Conservation (phyloP, 2,329 filamentous ascomycete species). For the Cytospora mali region DNA sequence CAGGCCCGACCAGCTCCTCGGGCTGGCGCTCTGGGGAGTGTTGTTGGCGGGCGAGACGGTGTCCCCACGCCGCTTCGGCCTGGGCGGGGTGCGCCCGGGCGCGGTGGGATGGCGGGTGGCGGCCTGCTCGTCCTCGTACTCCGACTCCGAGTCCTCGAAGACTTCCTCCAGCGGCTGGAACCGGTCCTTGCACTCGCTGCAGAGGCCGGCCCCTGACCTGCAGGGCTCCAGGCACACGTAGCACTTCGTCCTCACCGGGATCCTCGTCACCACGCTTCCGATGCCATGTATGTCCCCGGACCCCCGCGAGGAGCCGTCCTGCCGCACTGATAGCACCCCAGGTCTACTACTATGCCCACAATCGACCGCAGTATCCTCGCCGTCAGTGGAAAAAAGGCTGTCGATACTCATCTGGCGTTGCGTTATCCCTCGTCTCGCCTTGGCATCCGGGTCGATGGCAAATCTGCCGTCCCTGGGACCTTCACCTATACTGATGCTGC, state of each 20-base stretch:
- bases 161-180: conserved; percentile 4
- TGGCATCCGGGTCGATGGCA: not conserved
- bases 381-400: not conserved
- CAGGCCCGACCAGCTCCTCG: conserved; percentile 7
- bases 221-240: conserved; percentile 12
- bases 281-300: not conserved
- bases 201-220: conserved; percentile 5
- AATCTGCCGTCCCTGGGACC: not conserved
- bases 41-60: not conserved
- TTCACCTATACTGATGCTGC: not conserved
- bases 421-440: not conserved
- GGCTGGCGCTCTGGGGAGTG: conserved; percentile 6
- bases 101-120: not conserved
- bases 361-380: not conserved
- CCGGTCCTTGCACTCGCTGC: conserved; percentile 4
- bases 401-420: not conserved
- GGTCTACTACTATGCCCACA: not conserved
- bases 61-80: not conserved
- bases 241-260: not conserved
- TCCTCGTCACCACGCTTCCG: not conserved
- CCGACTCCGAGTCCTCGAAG: conserved; percentile 12
- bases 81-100: not conserved
- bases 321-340: not conserved
- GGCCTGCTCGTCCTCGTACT: conserved; percentile 14
- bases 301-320: too few relatives aligned